Evolutionary conservation across 768 basidiomycete genomes (phyloP).

Genomic region (Panellus pusillus): DNA sequence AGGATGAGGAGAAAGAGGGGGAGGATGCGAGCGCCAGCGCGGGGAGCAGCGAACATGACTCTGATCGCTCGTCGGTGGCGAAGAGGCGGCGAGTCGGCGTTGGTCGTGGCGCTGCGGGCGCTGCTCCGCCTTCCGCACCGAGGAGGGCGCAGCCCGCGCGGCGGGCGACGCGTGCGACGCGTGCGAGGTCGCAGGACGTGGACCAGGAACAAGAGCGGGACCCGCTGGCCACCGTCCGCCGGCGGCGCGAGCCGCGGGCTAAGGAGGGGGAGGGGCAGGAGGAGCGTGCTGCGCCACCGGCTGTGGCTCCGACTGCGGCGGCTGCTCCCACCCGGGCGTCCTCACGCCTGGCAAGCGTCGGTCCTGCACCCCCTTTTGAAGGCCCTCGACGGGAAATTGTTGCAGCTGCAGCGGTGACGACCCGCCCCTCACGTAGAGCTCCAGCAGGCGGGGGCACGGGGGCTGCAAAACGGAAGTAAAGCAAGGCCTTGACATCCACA

Average conservation of each 20-base stretch:
- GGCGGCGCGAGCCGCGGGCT: not conserved
- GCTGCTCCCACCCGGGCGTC: not conserved
- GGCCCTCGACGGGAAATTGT: not conserved
- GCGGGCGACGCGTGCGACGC: constrained; percentile 5
- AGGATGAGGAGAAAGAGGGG: not conserved
- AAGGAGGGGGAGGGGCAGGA: too few relatives aligned
- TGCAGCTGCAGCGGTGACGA: not conserved
- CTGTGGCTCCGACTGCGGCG: not conserved
- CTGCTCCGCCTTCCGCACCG: not conserved
- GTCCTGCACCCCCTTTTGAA: too few relatives aligned
- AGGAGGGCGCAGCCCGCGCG: constrained; percentile 11
- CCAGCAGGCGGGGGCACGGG: not conserved
- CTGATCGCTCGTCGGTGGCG: constrained; percentile 3
- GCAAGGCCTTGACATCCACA: too few relatives aligned
- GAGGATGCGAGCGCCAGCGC: not conserved
- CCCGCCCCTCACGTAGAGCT: not conserved
- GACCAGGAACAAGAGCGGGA: not conserved
- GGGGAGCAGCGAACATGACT: constrained; percentile 1
- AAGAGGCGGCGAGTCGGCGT: constrained; percentile 8
- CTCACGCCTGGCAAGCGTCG: not conserved
- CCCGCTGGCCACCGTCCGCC: not conserved
- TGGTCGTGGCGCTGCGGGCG: not conserved
- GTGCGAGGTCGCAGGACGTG: not conserved
- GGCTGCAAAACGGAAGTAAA: not conserved
- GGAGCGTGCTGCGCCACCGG: too few relatives aligned